Percentiles rank a stretch among this genome's conserved stretches.
phyloP scores from a whole-genome alignment of 148 eudicot species.

The Limonium bicolor region DNA sequence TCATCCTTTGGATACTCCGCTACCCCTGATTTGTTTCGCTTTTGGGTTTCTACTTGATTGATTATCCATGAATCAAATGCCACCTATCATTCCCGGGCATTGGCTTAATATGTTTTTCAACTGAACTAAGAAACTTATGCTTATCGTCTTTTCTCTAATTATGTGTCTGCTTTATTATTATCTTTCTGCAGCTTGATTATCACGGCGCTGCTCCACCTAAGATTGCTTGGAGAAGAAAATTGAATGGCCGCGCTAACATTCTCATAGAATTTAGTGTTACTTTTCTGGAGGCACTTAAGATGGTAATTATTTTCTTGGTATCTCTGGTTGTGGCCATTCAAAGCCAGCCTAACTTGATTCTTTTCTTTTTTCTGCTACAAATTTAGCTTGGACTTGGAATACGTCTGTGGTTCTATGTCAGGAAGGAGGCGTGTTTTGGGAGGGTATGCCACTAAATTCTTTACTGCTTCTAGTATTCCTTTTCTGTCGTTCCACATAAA shows the following conservation, averaged over 20 bases:
- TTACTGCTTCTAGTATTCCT: too few species aligned
- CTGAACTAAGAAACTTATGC: background rate
- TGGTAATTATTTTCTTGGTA: too few species aligned
- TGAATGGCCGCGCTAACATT: slow-evolving; percentile 70
- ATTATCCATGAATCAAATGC: too few species aligned
- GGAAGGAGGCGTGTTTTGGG: slow-evolving; percentile 94
- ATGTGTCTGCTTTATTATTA: background rate
- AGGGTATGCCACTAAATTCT: slow-evolving; percentile 58
- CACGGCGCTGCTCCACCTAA: slow-evolving; percentile 84
- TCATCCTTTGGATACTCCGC: too few species aligned
- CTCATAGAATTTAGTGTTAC: slow-evolving; percentile 88
- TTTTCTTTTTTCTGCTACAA: too few species aligned
- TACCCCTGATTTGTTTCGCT: too few species aligned
- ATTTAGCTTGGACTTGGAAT: slow-evolving; percentile 76
- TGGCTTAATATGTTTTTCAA: background rate
- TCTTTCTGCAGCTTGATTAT: slow-evolving; percentile 46
- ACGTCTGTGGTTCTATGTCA: slow-evolving; percentile 81
- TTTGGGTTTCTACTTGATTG: too few species aligned
- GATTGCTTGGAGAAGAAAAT: slow-evolving; percentile 84
- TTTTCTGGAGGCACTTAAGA: slow-evolving; percentile 71
- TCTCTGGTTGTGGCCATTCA: too few species aligned
- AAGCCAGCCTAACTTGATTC: too few species aligned
- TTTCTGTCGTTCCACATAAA: slow-evolving; percentile 7
- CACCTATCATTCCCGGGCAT: too few species aligned
- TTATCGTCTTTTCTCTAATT: background rate